A percentile compares a stretch with the other conserved stretches of the same genome.
These are phyloP conservation scores for Hibiscus tridactylites DNA, from an alignment of 345 rosid genomes.

Conservation along the genomic window DNA sequence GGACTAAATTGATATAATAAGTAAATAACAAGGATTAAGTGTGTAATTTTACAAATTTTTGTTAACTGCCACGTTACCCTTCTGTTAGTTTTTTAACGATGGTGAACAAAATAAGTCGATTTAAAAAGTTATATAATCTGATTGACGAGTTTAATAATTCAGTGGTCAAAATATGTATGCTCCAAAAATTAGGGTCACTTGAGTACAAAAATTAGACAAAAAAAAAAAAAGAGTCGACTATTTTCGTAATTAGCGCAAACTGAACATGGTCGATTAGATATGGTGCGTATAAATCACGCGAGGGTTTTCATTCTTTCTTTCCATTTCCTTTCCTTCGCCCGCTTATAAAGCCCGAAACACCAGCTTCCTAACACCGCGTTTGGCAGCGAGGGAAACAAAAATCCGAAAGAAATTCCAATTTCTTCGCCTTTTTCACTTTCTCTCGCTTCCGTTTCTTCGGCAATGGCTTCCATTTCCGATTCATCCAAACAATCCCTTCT, in stretches of 20 bases:
- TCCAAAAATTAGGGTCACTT: too few species aligned
- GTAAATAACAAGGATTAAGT: too few species aligned
- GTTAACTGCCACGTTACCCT: too few species aligned
- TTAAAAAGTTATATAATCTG: too few species aligned
- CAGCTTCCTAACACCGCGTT: neutral
- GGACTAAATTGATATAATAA: too few species aligned
- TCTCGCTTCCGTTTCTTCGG: slow-evolving; percentile 2
- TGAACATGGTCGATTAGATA: neutral
- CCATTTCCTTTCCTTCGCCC: neutral
- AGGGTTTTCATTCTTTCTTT: slow-evolving; percentile 7
- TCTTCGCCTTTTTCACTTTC: slow-evolving; percentile 1
- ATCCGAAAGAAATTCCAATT: neutral
- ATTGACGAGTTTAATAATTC: too few species aligned
- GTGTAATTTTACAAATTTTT: too few species aligned
- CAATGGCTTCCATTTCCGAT: slow-evolving; percentile 43
- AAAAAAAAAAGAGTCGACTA: neutral
- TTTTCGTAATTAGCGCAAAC: slow-evolving; percentile 1
- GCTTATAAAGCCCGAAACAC: slow-evolving; percentile 29
- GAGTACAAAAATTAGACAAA: too few species aligned
- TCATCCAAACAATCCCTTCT: slow-evolving; percentile 41
- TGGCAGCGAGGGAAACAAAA: slow-evolving; percentile 6
- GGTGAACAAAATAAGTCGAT: too few species aligned
- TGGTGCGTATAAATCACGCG: slow-evolving; percentile 12
- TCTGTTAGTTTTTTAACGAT: too few species aligned
- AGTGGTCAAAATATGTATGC: too few species aligned